Evolutionary conservation across 768 basidiomycete genomes (phyloP).

Genomic region (Amanita rubescens): DNA sequence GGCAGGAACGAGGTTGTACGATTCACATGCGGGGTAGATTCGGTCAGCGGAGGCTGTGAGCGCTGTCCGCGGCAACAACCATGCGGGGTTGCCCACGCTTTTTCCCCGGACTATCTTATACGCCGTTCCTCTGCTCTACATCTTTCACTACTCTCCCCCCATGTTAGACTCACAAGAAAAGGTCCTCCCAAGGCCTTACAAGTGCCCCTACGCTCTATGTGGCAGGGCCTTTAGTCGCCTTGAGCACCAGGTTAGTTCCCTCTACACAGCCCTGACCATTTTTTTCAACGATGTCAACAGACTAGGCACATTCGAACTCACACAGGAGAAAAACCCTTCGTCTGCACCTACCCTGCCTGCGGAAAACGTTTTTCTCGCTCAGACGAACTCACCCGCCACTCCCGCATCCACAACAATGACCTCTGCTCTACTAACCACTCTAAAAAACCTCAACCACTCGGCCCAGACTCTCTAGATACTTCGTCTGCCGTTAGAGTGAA

Average conservation of each 20-base stretch:
- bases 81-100: conserved; percentile 1
- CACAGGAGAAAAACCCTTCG: conserved; percentile 96
- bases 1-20: not conserved
- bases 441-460: conserved; percentile 12
- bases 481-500: conserved; percentile 35
- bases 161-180: conserved; percentile 21
- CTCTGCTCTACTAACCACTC: conserved; percentile 24
- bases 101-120: not conserved
- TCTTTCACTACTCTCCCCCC: conserved; percentile 1
- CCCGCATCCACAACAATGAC: conserved; percentile 81
- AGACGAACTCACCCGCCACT: conserved; percentile 97
- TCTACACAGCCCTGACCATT: conserved; percentile 1
- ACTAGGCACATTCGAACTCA: conserved; percentile 98
- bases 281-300: conserved; percentile 33
- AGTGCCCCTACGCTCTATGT: conserved; percentile 88
- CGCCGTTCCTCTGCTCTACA: conserved; percentile 6
- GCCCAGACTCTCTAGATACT: conserved; percentile 6
- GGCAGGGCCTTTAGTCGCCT: conserved; percentile 94
- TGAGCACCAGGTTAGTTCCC: conserved; percentile 76
- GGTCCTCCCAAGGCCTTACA: conserved; percentile 68
- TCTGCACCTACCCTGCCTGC: conserved; percentile 88
- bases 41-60: conserved; percentile 3
- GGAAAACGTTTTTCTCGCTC: conserved; percentile 97
- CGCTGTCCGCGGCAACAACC: not conserved
- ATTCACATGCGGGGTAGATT: not conserved